Evolutionary conservation across 1,139 yeast species (phyloP).

Genomic region (Saccharomyces hybrid): DNA sequence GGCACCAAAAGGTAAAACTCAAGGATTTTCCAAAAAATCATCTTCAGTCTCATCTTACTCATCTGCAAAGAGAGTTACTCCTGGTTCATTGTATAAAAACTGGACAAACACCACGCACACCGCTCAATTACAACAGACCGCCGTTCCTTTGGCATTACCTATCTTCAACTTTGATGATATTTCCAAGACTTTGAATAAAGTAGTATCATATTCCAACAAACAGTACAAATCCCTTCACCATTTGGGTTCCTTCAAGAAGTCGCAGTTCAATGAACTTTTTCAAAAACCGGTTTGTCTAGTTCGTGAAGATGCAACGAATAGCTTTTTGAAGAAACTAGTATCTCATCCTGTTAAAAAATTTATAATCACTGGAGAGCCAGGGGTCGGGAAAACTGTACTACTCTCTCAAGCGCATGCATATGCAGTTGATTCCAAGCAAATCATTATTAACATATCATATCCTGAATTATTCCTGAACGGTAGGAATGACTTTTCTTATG

Average conservation of each 20-base stretch:
- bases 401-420: conserved; percentile 65
- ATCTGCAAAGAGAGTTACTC: conserved; percentile 21
- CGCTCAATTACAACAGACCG: conserved; percentile 20
- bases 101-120: conserved; percentile 28
- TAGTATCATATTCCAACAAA: conserved; percentile 17
- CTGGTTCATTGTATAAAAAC: conserved; percentile 25
- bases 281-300: conserved; percentile 49
- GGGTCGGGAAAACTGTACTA: conserved; percentile 73
- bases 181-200: conserved; percentile 13
- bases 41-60: conserved; percentile 16
- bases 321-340: conserved; percentile 14
- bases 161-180: conserved; percentile 16
- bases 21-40: conserved; percentile 25
- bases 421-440: conserved; percentile 41
- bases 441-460: conserved; percentile 60
- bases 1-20: conserved; percentile 22
- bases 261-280: conserved; percentile 59
- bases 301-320: conserved; percentile 31
- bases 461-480: conserved; percentile 64
- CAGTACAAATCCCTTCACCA: conserved; percentile 24
- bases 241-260: conserved; percentile 53
- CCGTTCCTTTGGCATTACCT: conserved; percentile 20
- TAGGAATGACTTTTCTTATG: conserved; percentile 55
- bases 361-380: conserved; percentile 61
- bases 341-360: conserved; percentile 42